A percentile compares a stretch with the other conserved stretches of the same genome.
phyloP scores from a whole-genome alignment of 805 yeast species.

The Lipomyces mesembrius region DNA sequence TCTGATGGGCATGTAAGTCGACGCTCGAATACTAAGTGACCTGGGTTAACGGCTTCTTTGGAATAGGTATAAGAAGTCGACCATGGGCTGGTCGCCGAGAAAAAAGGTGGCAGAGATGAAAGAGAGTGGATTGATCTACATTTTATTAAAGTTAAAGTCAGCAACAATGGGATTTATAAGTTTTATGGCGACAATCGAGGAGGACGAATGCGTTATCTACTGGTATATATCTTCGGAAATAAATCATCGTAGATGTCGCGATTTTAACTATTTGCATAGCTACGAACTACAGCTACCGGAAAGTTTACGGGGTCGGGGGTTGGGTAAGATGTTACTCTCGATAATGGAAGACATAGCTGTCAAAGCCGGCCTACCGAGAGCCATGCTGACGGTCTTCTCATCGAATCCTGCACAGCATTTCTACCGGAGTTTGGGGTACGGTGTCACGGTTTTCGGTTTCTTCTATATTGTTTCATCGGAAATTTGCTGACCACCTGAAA shows the following conservation, averaged over 20 bases:
- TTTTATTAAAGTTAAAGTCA: conserved; percentile 19
- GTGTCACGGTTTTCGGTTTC: neutral
- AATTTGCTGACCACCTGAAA: neutral
- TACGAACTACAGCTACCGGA: conserved; percentile 37
- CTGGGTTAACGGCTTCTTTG: neutral
- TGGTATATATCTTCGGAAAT: conserved; percentile 17
- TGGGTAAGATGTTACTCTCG: conserved; percentile 28
- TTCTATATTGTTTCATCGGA: neutral
- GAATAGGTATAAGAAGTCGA: conserved; percentile 27
- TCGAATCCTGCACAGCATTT: conserved; percentile 36
- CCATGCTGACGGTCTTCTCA: conserved; percentile 39
- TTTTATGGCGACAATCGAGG: conserved; percentile 36
- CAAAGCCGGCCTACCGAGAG: conserved; percentile 16
- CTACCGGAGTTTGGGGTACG: conserved; percentile 30
- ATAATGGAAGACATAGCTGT: conserved; percentile 25
- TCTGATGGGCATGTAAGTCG: conserved; percentile 30
- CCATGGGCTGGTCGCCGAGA: conserved; percentile 34
- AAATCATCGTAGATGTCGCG: neutral
- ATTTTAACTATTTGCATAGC: conserved; percentile 3
- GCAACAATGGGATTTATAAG: conserved; percentile 33
- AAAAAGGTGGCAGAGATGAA: conserved; percentile 34
- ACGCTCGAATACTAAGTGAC: neutral
- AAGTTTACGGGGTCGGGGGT: conserved; percentile 21
- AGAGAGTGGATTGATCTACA: conserved; percentile 35
- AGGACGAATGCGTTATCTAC: conserved; percentile 35